phyloP scores from a whole-genome alignment of 305 asterid genomes.

The Fraxinus velutina region DNA sequence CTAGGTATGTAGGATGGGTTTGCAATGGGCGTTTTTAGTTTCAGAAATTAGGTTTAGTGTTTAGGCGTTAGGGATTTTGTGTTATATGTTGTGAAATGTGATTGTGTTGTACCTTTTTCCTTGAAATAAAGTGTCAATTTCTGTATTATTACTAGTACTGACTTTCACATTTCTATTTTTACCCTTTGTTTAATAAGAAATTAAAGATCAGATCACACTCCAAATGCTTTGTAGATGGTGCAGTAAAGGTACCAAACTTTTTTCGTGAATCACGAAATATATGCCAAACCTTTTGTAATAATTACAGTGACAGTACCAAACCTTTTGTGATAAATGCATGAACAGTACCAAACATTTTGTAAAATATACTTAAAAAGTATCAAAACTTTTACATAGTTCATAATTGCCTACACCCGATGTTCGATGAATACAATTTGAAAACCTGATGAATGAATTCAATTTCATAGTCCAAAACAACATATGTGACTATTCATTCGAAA shows the following conservation, averaged over 20 bases:
- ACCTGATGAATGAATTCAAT: background rate
- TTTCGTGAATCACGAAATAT: too few species aligned
- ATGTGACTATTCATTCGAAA: background rate
- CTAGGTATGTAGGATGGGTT: background rate
- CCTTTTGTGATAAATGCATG: background rate
- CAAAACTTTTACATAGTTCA: background rate
- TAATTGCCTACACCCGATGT: too few species aligned
- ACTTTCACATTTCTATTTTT: background rate
- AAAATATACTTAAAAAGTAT: background rate
- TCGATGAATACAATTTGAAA: background rate
- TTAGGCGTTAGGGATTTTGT: background rate
- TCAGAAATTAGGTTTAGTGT: background rate
- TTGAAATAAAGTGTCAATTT: background rate
- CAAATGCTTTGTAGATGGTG: background rate
- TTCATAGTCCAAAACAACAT: background rate
- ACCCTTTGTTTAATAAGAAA: background rate
- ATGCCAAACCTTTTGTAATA: too few species aligned
- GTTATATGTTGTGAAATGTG: background rate
- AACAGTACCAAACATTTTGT: background rate
- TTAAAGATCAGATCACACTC: background rate
- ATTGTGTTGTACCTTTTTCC: background rate
- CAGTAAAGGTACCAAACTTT: background rate
- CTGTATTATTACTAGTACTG: background rate
- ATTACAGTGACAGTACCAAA: background rate
- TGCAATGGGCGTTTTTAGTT: background rate